Percentiles rank a stretch among this genome's conserved stretches.
Evolutionary conservation across 176 grass and related monocot genomes (phyloP).

Genomic region (Cenchrus fungigraminus): DNA sequence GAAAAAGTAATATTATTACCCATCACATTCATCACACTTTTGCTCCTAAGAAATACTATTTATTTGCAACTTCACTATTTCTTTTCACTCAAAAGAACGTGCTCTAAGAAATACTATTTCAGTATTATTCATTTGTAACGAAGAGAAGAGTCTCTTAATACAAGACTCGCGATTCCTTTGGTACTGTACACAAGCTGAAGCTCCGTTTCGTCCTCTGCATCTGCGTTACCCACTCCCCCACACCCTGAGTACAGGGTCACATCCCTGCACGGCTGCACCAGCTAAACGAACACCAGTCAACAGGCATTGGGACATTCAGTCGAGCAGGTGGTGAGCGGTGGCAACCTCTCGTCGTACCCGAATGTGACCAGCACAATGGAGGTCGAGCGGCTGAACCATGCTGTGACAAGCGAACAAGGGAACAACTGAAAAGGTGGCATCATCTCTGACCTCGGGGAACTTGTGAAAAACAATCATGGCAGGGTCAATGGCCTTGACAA

Average conservation of each 20-base stretch:
- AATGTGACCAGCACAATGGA: neutral
- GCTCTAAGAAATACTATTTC: too few species aligned
- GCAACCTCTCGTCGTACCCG: slow-evolving; percentile 26
- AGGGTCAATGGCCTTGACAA: slow-evolving; percentile 10
- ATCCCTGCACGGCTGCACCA: slow-evolving; percentile 7
- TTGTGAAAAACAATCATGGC: slow-evolving; percentile 21
- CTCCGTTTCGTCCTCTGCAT: slow-evolving; percentile 16
- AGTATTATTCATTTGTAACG: too few species aligned
- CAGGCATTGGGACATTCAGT: neutral
- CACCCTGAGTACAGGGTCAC: neutral
- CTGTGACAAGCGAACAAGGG: neutral
- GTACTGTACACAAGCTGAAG: slow-evolving; percentile 30
- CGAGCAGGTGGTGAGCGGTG: slow-evolving; percentile 19
- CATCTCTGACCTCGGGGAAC: slow-evolving; percentile 25
- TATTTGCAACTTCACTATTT: too few species aligned
- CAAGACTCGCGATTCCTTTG: neutral
- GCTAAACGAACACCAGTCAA: neutral
- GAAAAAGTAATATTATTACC: too few species aligned
- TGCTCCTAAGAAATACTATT: too few species aligned
- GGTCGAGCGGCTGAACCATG: neutral
- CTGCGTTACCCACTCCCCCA: slow-evolving; percentile 20
- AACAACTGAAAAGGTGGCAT: neutral
- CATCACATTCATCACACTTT: too few species aligned
- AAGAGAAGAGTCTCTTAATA: neutral
- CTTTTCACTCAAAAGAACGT: too few species aligned